Percentiles rank a stretch among this genome's conserved stretches.
These are phyloP conservation scores for Stramenopiles sp. DNA, from an alignment of 352 stramenopile genomes.

Conservation along the genomic window DNA sequence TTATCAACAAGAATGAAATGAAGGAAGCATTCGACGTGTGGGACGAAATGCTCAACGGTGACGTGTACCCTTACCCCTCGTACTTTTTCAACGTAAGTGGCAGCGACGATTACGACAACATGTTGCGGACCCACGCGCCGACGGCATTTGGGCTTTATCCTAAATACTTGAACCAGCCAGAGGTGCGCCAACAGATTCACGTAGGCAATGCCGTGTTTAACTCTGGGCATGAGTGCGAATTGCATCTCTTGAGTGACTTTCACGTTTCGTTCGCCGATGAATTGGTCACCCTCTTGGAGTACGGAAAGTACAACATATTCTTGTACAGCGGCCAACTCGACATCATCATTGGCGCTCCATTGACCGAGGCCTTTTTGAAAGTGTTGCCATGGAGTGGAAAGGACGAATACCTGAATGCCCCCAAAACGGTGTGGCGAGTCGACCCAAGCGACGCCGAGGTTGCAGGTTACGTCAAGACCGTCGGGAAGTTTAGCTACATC, in stretches of 20 bases:
- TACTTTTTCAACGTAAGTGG: constrained; percentile 26
- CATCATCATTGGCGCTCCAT: constrained; percentile 25
- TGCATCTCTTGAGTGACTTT: constrained; percentile 20
- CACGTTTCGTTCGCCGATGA: too few relatives aligned
- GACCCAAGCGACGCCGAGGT: constrained; percentile 13
- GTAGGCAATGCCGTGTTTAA: constrained; percentile 18
- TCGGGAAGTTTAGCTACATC: constrained; percentile 12
- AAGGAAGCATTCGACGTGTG: constrained; percentile 19
- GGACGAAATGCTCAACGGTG: constrained; percentile 27
- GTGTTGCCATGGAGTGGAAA: constrained; percentile 20
- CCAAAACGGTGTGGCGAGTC: constrained; percentile 20
- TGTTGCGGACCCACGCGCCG: constrained; percentile 16
- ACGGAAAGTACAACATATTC: constrained; percentile 19
- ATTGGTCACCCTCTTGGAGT: constrained; percentile 23
- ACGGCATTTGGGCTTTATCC: constrained; percentile 20
- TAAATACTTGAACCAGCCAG: constrained; percentile 20
- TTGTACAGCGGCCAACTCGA: constrained; percentile 26
- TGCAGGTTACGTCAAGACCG: constrained; percentile 20
- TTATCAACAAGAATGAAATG: constrained; percentile 15
- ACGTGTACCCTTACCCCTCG: constrained; percentile 17
- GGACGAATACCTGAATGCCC: constrained; percentile 10
- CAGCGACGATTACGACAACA: constrained; percentile 23
- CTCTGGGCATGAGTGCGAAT: constrained; percentile 18
- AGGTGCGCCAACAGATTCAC: constrained; percentile 18
- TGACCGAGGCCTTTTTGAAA: constrained; percentile 21